A percentile compares a stretch with the other conserved stretches of the same genome.
Conservation (phyloP, 1,284 basidiomycete genomes). For the Sanghuangporus sanghuang region DNA sequence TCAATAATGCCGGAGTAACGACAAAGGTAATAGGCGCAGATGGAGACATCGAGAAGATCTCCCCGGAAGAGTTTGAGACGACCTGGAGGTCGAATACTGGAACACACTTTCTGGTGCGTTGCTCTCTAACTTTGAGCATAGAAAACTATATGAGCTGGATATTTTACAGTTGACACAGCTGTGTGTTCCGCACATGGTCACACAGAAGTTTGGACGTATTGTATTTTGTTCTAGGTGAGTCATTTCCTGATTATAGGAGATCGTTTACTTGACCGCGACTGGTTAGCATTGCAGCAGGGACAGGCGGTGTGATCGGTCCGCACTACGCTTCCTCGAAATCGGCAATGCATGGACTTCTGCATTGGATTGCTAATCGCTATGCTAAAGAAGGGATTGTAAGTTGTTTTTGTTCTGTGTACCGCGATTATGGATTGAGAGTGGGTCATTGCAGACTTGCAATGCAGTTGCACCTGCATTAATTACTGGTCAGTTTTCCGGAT, state of each 20-base stretch:
- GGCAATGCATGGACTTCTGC: constrained; percentile 48
- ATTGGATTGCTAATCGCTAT: constrained; percentile 49
- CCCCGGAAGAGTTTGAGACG: constrained; percentile 41
- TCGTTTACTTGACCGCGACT: not conserved
- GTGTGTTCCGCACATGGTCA: constrained; percentile 45
- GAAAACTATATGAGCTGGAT: not conserved
- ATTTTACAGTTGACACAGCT: constrained; percentile 40
- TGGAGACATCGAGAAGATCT: constrained; percentile 41
- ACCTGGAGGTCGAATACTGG: constrained; percentile 47
- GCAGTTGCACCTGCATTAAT: constrained; percentile 50
- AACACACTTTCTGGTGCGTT: constrained; percentile 36
- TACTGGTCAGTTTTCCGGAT: constrained; percentile 28
- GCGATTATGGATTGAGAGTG: not conserved
- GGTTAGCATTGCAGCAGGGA: constrained; percentile 35
- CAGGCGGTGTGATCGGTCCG: constrained; percentile 49
- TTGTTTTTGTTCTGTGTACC: not conserved
- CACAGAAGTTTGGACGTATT: constrained; percentile 44
- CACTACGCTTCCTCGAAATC: constrained; percentile 55
- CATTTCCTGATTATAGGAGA: not conserved
- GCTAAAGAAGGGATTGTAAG: constrained; percentile 48
- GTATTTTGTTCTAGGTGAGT: constrained; percentile 44
- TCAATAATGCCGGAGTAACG: constrained; percentile 45
- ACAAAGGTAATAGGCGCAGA: constrained; percentile 38
- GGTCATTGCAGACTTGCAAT: constrained; percentile 39
- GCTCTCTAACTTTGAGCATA: not conserved